Evolutionary conservation across 164 flowering plant genomes (phyloP).

Genomic region (Nymphaea colorata): DNA sequence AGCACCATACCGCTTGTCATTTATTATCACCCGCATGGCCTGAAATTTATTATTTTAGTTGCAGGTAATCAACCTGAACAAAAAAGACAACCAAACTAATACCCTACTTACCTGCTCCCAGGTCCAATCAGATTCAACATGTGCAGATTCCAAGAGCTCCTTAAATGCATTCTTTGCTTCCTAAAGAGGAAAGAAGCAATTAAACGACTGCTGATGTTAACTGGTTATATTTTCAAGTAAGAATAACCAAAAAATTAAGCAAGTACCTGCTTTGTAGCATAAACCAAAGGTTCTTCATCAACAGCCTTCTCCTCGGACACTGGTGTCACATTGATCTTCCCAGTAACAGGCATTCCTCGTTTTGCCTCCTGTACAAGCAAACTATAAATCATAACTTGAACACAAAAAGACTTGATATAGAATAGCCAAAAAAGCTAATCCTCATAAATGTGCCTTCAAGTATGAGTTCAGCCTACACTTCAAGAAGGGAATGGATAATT

Average conservation of each 20-base stretch:
- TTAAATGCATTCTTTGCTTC: slow-evolving; percentile 96
- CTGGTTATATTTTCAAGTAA: neutral
- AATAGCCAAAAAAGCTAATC: neutral
- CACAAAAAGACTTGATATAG: too few species aligned
- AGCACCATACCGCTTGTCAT: slow-evolving; percentile 95
- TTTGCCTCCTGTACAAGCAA: slow-evolving; percentile 44
- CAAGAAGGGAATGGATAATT: neutral
- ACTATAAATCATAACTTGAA: neutral
- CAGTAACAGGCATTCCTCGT: slow-evolving; percentile 58
- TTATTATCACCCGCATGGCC: slow-evolving; percentile 85
- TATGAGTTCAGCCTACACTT: neutral
- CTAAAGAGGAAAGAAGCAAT: slow-evolving; percentile 19
- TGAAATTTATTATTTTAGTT: slow-evolving; percentile 12
- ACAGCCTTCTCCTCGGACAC: slow-evolving; percentile 46
- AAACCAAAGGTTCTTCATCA: slow-evolving; percentile 70
- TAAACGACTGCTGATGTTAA: neutral
- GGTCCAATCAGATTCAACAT: slow-evolving; percentile 90
- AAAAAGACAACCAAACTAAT: neutral
- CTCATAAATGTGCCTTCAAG: too few species aligned
- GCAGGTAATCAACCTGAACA: neutral
- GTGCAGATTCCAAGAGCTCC: slow-evolving; percentile 75
- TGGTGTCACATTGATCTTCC: slow-evolving; percentile 47
- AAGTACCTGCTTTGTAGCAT: slow-evolving; percentile 72
- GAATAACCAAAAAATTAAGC: neutral
- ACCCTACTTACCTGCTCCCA: slow-evolving; percentile 80